A percentile compares a stretch with the other conserved stretches of the same genome.
phyloP scores from a whole-genome alignment of 306 rosid genomes.

The Lathyrus aphaca region DNA sequence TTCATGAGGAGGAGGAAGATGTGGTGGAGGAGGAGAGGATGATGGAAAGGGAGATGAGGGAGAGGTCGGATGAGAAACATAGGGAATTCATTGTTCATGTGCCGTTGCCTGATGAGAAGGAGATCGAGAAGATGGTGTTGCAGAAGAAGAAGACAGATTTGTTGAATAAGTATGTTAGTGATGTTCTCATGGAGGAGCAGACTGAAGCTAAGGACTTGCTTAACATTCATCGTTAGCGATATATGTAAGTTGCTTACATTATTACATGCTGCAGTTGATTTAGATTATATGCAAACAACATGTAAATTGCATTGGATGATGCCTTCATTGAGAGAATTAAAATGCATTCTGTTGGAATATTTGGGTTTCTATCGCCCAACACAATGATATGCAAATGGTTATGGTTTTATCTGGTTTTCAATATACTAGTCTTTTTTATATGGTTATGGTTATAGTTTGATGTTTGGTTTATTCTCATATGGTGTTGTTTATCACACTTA shows the following conservation, averaged over 20 bases:
- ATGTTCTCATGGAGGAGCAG: constrained; percentile 77
- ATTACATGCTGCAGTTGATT: constrained; percentile 8
- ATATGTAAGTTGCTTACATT: background rate
- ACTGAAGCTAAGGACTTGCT: constrained; percentile 73
- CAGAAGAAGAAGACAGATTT: constrained; percentile 92
- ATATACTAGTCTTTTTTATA: background rate
- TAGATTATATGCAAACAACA: background rate
- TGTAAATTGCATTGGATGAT: constrained; percentile 21
- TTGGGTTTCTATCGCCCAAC: background rate
- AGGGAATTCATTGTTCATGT: constrained; percentile 85
- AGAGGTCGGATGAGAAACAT: constrained; percentile 31
- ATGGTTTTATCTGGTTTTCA: background rate
- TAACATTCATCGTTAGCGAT: constrained; percentile 58
- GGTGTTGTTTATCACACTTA: background rate
- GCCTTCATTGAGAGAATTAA: constrained; percentile 17
- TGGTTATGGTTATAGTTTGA: background rate
- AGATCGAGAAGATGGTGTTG: constrained; percentile 91
- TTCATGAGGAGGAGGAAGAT: constrained; percentile 77
- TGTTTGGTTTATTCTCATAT: background rate
- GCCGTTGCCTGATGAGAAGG: constrained; percentile 83
- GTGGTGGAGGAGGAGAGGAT: constrained; percentile 75
- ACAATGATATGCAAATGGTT: background rate
- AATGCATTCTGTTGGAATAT: background rate
- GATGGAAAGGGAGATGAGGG: constrained; percentile 50
- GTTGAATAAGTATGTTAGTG: constrained; percentile 70